Percentiles rank a stretch among this genome's conserved stretches.
Conservation (phyloP, 2,329 filamentous ascomycete genomes). For the Cladophialophora immunda region DNA sequence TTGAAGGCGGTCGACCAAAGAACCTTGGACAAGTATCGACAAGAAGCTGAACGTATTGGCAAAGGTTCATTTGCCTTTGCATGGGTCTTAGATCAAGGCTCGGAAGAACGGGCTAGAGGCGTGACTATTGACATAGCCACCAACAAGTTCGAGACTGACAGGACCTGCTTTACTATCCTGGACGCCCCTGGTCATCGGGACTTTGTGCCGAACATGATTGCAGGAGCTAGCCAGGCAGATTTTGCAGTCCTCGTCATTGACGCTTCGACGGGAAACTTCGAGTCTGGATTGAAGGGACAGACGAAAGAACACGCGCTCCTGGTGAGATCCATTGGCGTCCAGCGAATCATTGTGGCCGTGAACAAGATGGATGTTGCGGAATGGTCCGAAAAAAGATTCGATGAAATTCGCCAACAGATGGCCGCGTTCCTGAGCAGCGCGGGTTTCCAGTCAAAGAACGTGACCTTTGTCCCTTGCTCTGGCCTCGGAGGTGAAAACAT, state of each 20-base stretch:
- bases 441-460: slow-evolving; percentile 81
- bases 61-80: slow-evolving; percentile 96
- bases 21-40: slow-evolving; percentile 85
- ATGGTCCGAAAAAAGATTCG: slow-evolving; percentile 84
- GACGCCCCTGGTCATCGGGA: slow-evolving; percentile 95
- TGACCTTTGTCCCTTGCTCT: slow-evolving; percentile 88
- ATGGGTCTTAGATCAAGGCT: slow-evolving; percentile 93
- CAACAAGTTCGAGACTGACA: slow-evolving; percentile 90
- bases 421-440: slow-evolving; percentile 81
- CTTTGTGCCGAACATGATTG: slow-evolving; percentile 99
- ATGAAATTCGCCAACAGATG: slow-evolving; percentile 85
- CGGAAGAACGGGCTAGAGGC: slow-evolving; percentile 86
- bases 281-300: slow-evolving; percentile 91
- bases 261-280: slow-evolving; percentile 87
- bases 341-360: slow-evolving; percentile 85
- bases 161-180: slow-evolving; percentile 88
- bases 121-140: slow-evolving; percentile 98
- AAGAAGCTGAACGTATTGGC: slow-evolving; percentile 88
- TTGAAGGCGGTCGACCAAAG: slow-evolving; percentile 86
- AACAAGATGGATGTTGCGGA: slow-evolving; percentile 92
- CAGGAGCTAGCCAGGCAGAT: slow-evolving; percentile 92
- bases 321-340: slow-evolving; percentile 88
- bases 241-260: slow-evolving; percentile 96
- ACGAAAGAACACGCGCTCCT: slow-evolving; percentile 93
- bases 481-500: slow-evolving; percentile 91